A percentile compares a stretch with the other conserved stretches of the same genome.
phyloP scores from a whole-genome alignment of 306 rosid species.

The Quillaja saponaria region DNA sequence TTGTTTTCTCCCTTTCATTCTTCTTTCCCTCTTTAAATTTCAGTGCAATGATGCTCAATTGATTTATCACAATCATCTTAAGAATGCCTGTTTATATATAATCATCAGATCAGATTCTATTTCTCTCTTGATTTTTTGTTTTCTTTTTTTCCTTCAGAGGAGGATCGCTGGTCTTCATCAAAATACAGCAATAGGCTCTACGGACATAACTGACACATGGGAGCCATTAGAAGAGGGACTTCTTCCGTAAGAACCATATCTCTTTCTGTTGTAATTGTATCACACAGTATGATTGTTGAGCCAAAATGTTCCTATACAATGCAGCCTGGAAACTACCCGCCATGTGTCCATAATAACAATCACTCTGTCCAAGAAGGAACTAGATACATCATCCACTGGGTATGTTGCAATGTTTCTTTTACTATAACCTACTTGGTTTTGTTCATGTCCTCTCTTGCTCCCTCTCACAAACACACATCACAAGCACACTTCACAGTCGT shows the following conservation, averaged over 20 bases:
- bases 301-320: neutral
- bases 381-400: constrained; percentile 32
- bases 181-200: constrained; percentile 28
- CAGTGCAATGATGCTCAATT: neutral
- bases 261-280: neutral
- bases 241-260: constrained; percentile 20
- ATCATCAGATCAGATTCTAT: neutral
- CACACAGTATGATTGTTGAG: neutral
- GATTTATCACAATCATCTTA: neutral
- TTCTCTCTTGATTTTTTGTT: neutral
- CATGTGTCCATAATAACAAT: constrained; percentile 32
- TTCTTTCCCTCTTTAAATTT: neutral
- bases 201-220: constrained; percentile 34
- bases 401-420: neutral
- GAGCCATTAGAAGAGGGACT: constrained; percentile 39
- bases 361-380: constrained; percentile 31
- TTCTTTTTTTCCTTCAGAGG: constrained; percentile 4
- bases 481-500: neutral
- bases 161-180: constrained; percentile 34
- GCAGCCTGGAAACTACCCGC: constrained; percentile 39
- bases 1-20: neutral
- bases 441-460: neutral
- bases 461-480: neutral
- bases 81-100: neutral
- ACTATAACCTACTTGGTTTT: neutral